Percentiles rank a stretch among this genome's conserved stretches.
Evolutionary conservation across 257 asterid species (phyloP).

Genomic region (Parsonsia alboflavescens): DNA sequence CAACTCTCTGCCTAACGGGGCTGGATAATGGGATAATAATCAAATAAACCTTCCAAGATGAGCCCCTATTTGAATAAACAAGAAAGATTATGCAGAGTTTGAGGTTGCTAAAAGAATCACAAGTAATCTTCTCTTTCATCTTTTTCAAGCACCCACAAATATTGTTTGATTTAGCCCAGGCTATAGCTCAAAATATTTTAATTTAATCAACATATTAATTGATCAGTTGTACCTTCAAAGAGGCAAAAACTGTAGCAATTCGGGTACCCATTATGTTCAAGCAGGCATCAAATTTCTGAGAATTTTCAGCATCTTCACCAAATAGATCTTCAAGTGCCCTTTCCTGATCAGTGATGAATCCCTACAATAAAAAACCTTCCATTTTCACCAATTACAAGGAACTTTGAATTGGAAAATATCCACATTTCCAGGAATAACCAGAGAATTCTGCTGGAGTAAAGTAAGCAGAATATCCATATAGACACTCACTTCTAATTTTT

Average conservation of each 20-base stretch:
- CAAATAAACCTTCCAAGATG: not conserved
- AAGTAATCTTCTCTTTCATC: not conserved
- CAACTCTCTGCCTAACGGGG: not conserved
- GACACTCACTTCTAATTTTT: not conserved
- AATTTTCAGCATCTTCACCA: conserved; percentile 59
- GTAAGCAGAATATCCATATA: not conserved
- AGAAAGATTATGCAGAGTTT: not conserved
- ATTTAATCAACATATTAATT: not conserved
- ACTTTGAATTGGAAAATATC: not conserved
- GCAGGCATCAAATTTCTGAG: conserved; percentile 53
- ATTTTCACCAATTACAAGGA: conserved; percentile 1
- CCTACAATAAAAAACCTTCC: conserved; percentile 43
- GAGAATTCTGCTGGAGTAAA: not conserved
- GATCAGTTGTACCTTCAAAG: conserved; percentile 62
- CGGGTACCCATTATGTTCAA: conserved; percentile 75
- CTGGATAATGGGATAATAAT: not conserved
- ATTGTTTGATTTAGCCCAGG: not conserved
- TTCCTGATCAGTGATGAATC: conserved; percentile 86
- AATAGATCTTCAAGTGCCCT: conserved; percentile 82
- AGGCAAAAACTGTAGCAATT: conserved; percentile 93
- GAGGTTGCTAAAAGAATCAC: conserved; percentile 3
- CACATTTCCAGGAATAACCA: not conserved
- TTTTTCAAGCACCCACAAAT: not conserved
- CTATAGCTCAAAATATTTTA: not conserved
- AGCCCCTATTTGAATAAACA: not conserved